Base-by-base conservation (phyloP, 2,329 filamentous ascomycete species). In the Plenodomus tracheiphilus region DNA sequence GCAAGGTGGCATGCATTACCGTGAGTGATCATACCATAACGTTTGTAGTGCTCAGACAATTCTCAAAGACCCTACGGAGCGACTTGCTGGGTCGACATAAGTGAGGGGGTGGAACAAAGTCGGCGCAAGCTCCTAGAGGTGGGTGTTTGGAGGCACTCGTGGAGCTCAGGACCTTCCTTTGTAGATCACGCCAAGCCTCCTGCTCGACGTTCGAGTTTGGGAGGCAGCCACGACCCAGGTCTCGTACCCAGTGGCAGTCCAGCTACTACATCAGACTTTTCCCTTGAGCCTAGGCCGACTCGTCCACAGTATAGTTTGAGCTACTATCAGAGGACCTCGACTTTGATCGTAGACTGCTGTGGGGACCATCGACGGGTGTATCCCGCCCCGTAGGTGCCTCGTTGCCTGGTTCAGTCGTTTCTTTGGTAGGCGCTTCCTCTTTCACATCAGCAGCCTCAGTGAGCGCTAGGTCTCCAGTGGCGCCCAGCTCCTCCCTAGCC, bases 391-490 rank as follows among this genome's bases (percentile, higher is more conserved):
- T 15, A 32, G 6, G 4, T 32, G 13, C 28, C 7, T 4, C 28
- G 4, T 11, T 4, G 28, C 7, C 28, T 4, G 5, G 5, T 25
- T 10, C 22, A 25, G 10, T 5, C 5, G 22, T 10, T 10, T 10
- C 22, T 10, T 32, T 32, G 28, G 28, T 11, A 6, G 11, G 4
- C 6, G 4, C 15, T 6, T 32, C 28, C 4, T 15, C 28, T 32
- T 32, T 11, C 28, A 32, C 15, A 8, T 32, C 13, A 32, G 28
- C 13, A 2, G 54, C 62, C 66, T 91, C 87, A 0, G 86, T 84
- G 63, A 93, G 87, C 1, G 87, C 86, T 40, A 90, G 69, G 69
- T 91, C 85, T 18, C 88, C 89, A 11, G 77, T 81, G 46, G 78
- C 74, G 4, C 87, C 88, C 17, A 92, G 73, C 5, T 78, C 69